Evolutionary conservation across 1,139 yeast species (phyloP).

Genomic region (Yarrowia galli): DNA sequence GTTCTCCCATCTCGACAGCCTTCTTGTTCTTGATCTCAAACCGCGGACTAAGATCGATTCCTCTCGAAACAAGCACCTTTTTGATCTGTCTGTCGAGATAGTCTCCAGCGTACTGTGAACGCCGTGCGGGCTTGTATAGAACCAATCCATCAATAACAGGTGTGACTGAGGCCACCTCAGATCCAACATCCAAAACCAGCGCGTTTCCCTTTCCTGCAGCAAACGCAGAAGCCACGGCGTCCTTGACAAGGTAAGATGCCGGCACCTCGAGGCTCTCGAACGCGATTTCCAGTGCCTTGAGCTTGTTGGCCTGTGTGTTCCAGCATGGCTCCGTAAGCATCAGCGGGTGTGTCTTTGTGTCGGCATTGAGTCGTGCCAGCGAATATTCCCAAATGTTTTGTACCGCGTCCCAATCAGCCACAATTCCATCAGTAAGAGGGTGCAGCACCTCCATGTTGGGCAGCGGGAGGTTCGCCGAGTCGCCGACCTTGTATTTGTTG

Average conservation of each 20-base stretch:
- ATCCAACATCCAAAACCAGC: slow-evolving; percentile 91
- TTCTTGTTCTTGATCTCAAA: slow-evolving; percentile 49
- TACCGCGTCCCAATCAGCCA: slow-evolving; percentile 57
- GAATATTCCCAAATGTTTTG: slow-evolving; percentile 52
- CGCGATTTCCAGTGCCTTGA: slow-evolving; percentile 74
- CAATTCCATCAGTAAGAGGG: slow-evolving; percentile 53
- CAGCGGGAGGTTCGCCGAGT: slow-evolving; percentile 48
- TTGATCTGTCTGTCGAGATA: slow-evolving; percentile 48
- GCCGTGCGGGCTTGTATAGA: slow-evolving; percentile 57
- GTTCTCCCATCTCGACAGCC: slow-evolving; percentile 49
- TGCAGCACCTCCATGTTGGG: slow-evolving; percentile 49
- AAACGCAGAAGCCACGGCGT: slow-evolving; percentile 89
- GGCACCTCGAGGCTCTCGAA: slow-evolving; percentile 79
- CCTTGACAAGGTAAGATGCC: slow-evolving; percentile 83
- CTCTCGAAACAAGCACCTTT: slow-evolving; percentile 43
- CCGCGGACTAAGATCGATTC: slow-evolving; percentile 49
- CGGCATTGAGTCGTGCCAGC: slow-evolving; percentile 56
- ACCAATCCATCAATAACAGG: slow-evolving; percentile 96
- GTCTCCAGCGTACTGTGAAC: slow-evolving; percentile 52
- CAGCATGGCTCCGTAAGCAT: slow-evolving; percentile 86
- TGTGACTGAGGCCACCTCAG: slow-evolving; percentile 80
- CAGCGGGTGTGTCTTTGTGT: slow-evolving; percentile 74
- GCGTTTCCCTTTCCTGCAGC: slow-evolving; percentile 96
- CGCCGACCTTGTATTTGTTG: slow-evolving; percentile 45
- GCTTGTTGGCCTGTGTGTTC: slow-evolving; percentile 75